Evolutionary conservation across 2,329 filamentous ascomycete species (phyloP), one percentile per base, ranked within the genome.

Genomic region (Stachybotrys echinatus): DNA sequence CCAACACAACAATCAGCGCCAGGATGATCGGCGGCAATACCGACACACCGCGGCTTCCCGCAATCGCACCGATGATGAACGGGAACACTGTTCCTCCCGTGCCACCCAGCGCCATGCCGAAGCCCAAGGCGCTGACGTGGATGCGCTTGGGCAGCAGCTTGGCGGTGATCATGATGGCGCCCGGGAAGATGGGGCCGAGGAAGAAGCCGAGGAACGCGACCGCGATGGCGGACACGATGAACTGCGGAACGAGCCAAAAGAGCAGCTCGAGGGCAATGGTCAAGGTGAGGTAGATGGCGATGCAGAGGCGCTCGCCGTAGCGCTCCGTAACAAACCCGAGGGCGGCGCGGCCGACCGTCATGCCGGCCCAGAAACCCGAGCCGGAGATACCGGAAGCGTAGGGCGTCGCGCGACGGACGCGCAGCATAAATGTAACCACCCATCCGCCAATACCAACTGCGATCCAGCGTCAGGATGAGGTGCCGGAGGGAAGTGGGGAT

Each of bases 361-460:
- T 79, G 1, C 88, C 88, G n/a, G 87, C 77, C 88, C 88, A 92
- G 67, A 89, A 92, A 0, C 87, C 88, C 0, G 87, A 88, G 0
- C 80, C 83, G 0, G 81, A 83, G 66, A 89, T 84, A 22, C 87
- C 87, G n/a, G 83, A 83, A 0, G 81, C 80, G 57, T 89, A 89
- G 0, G 80, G 67, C 2, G 70, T 75, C 1, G 82, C 87, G 6
- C 84, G 69, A 14, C 88, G 79, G 10, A 89, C 83, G 12, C 80
- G 77, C 6, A 89, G 80, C 86, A 92, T 91, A 63, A 92, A 91
- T 0, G 83, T 84, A 31, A 89, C 84, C 31, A 92, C 83, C 88
- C 88, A 92, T 4, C 88, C 88, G 20, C 87, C 86, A 1, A 90
- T 74, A 0, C 83, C 84, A 46, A 87, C 70, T 72, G 17, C 1